Evolutionary conservation across 345 rosid genomes (phyloP).

Genomic region (Physaria fendleri): DNA sequence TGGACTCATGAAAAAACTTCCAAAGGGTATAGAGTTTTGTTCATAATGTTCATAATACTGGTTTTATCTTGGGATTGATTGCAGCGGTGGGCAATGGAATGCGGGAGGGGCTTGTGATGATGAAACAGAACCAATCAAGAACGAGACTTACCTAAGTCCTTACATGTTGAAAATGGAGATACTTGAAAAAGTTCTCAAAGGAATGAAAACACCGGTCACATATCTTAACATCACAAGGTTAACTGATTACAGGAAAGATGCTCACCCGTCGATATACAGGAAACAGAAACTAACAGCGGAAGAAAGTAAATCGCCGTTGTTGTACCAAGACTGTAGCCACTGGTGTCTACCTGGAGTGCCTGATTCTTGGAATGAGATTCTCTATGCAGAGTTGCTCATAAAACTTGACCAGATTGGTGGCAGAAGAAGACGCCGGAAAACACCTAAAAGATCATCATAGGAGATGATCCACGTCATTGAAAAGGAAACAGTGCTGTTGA

Average conservation of each 20-base stretch:
- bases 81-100: constrained; percentile 98
- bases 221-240: constrained; percentile 79
- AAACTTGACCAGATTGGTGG: constrained; percentile 31
- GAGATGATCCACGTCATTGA: neutral
- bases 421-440: constrained; percentile 15
- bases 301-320: constrained; percentile 49
- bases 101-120: constrained; percentile 89
- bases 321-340: constrained; percentile 92
- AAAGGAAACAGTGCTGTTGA: neutral
- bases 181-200: constrained; percentile 61
- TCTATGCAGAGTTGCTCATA: constrained; percentile 65
- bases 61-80: neutral
- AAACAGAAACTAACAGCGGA: constrained; percentile 37
- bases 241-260: constrained; percentile 88
- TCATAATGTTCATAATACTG: too few relatives aligned
- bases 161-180: constrained; percentile 80
- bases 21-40: constrained; percentile 44
- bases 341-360: constrained; percentile 99
- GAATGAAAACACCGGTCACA: constrained; percentile 72
- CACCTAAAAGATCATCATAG: neutral
- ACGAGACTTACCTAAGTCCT: constrained; percentile 52
- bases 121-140: constrained; percentile 82
- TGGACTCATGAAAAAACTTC: constrained; percentile 99
- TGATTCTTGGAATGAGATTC: constrained; percentile 84
- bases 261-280: constrained; percentile 87